Percentiles rank a stretch among this genome's conserved stretches.
Evolutionary conservation across 2,329 filamentous ascomycete genomes (phyloP).

Genomic region (Akanthomyces dipterigenus): DNA sequence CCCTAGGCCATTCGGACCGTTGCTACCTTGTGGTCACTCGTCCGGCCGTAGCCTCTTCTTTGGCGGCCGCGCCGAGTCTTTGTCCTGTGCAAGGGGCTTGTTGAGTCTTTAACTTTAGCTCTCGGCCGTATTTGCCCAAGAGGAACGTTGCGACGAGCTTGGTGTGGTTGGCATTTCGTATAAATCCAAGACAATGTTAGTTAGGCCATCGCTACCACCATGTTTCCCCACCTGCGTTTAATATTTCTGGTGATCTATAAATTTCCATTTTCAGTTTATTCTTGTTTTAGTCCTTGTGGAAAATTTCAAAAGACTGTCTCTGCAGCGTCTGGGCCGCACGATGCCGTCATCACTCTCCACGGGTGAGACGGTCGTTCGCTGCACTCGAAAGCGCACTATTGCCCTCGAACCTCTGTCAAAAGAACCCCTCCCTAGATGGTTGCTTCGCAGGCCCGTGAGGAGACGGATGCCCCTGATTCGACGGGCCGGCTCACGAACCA

Average conservation of each 20-base stretch:
- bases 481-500: background rate
- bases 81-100: no score
- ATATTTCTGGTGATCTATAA: no score
- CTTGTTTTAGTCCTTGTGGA: background rate
- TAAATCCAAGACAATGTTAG: background rate
- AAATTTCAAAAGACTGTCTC: background rate
- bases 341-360: background rate
- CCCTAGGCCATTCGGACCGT: background rate
- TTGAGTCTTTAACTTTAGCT: background rate
- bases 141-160: background rate
- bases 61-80: background rate
- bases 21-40: background rate
- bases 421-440: background rate
- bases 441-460: background rate
- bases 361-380: background rate
- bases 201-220: background rate
- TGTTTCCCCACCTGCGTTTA: no score
- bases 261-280: background rate
- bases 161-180: no score
- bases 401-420: background rate
- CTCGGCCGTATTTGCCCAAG: background rate
- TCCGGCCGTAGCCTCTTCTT: background rate
- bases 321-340: background rate
- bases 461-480: background rate
- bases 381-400: conserved; percentile 9